Percentiles rank a stretch among this genome's conserved stretches.
These are phyloP conservation scores for Hyphodiscus hymeniophilus DNA, from an alignment of 495 filamentous ascomycete genomes.

Conservation along the genomic window DNA sequence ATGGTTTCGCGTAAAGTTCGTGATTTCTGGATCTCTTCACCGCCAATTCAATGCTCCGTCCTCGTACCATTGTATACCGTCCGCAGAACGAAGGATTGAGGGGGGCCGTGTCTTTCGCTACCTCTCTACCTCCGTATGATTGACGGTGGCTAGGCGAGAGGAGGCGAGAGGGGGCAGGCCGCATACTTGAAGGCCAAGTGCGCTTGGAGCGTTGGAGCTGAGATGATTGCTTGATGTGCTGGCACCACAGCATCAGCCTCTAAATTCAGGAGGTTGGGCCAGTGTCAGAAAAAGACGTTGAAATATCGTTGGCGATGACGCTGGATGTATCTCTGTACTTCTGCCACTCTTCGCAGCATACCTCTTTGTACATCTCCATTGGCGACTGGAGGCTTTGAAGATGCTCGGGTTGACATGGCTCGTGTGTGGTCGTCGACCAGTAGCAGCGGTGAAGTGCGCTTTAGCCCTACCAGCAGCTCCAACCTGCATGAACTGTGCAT, in stretches of 20 bases:
- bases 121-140: constrained; percentile 5
- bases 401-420: constrained; percentile 9
- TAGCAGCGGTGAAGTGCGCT: constrained; percentile 2
- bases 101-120: too few species aligned
- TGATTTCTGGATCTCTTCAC: constrained; percentile 12
- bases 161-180: constrained; percentile 19
- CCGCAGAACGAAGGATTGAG: too few species aligned
- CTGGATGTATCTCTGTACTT: background rate
- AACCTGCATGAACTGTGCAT: constrained; percentile 13
- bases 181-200: constrained; percentile 25
- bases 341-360: constrained; percentile 3
- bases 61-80: too few species aligned
- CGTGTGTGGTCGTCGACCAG: constrained; percentile 6
- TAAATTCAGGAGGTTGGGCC: constrained; percentile 21
- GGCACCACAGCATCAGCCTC: constrained; percentile 7
- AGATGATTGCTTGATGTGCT: constrained; percentile 19
- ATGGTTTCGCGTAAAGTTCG: constrained; percentile 8
- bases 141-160: too few species aligned
- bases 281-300: constrained; percentile 17
- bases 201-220: background rate
- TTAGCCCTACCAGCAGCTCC: constrained; percentile 13
- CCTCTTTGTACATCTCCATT: constrained; percentile 9
- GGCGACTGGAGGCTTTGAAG: constrained; percentile 4
- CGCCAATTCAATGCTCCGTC: constrained; percentile 17
- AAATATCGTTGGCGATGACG: constrained; percentile 7